Conservation (phyloP, 805 yeast genomes). For the Teunomyces gatunensis region DNA sequence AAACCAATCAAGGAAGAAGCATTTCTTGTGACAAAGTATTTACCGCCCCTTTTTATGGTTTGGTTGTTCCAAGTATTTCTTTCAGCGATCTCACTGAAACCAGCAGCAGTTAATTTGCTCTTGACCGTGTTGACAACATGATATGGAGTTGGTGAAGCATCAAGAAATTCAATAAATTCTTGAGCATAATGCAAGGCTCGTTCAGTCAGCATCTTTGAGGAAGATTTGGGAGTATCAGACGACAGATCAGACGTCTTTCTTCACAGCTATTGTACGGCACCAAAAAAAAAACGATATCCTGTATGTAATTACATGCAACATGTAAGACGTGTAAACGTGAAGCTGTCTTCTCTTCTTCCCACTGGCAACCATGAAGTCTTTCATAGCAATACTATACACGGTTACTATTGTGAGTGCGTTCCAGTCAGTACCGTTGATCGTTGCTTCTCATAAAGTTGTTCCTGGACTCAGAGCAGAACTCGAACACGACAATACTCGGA, state of each 20-base stretch:
- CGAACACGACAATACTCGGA: constrained; percentile 11
- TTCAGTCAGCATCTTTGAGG: constrained; percentile 1
- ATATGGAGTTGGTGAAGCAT: constrained; percentile 88
- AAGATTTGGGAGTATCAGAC: no score
- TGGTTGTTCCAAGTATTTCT: constrained; percentile 60
- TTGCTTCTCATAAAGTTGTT: constrained; percentile 41
- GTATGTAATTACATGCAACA: neutral
- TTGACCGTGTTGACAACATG: constrained; percentile 79
- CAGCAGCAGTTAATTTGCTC: constrained; percentile 51
- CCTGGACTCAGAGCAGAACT: constrained; percentile 26
- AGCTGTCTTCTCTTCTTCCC: neutral
- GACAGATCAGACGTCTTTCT: neutral
- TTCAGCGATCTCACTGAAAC: constrained; percentile 74
- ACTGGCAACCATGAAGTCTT: neutral
- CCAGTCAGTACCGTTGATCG: constrained; percentile 26
- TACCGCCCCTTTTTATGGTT: constrained; percentile 47
- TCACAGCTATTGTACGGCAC: neutral
- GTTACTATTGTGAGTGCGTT: neutral
- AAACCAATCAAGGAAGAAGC: constrained; percentile 87
- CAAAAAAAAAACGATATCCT: neutral
- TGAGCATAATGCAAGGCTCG: constrained; percentile 38
- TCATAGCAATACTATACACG: neutral
- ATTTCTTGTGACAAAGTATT: constrained; percentile 86
- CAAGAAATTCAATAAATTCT: constrained; percentile 75
- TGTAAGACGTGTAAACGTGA: neutral